Conservation (phyloP, 2,329 filamentous ascomycete species). For the Botrytis byssoidea region DNA sequence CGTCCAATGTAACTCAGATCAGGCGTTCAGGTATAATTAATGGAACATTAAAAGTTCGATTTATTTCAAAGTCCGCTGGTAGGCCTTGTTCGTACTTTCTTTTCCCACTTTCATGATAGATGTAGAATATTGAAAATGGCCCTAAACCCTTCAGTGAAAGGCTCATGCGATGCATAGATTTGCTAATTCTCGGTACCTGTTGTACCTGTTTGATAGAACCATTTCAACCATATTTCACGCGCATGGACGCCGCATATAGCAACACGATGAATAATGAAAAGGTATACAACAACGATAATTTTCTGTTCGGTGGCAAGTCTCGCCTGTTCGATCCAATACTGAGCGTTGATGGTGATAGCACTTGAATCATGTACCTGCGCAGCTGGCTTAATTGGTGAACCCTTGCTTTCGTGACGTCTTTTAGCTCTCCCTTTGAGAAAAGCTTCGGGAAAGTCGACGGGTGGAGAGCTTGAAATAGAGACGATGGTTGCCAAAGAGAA, state of each 20-base stretch:
- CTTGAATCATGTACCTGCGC: background rate
- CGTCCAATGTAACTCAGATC: background rate
- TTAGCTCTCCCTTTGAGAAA: background rate
- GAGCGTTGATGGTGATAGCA: background rate
- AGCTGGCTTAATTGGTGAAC: background rate
- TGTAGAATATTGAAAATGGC: background rate
- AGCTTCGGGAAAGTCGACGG: background rate
- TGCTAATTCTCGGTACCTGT: background rate
- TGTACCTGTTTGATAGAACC: background rate
- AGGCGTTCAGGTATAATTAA: background rate
- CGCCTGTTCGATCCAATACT: background rate
- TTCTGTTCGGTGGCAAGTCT: background rate
- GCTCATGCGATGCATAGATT: background rate
- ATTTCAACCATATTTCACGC: background rate
- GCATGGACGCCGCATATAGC: too few species aligned
- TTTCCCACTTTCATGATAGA: background rate
- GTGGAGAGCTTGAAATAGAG: background rate
- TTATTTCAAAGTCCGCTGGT: fast-evolving
- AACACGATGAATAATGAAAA: background rate
- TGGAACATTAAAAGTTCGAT: background rate
- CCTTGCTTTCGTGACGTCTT: background rate
- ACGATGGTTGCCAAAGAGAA: too few species aligned
- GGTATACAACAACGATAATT: background rate
- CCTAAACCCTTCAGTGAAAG: background rate
- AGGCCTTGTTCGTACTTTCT: too few species aligned